These are phyloP conservation scores for Amanita exitialis DNA, from an alignment of 768 basidiomycete species.

Conservation along the genomic window DNA sequence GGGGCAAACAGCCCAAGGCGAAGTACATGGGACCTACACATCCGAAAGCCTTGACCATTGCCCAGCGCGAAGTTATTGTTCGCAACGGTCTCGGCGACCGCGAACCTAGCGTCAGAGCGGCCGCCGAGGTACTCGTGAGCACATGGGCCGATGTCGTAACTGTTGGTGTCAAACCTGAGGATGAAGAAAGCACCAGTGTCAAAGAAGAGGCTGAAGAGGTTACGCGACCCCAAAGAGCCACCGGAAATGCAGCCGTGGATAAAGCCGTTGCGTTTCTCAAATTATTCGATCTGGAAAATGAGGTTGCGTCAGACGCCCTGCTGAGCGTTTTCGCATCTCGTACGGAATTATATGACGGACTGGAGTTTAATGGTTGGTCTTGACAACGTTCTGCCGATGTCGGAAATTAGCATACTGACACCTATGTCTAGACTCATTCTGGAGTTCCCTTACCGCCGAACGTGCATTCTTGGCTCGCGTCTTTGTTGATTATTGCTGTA, in stretches of 20 bases:
- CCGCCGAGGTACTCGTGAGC: slow-evolving; percentile 61
- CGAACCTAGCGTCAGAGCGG: slow-evolving; percentile 60
- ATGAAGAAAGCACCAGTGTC: slow-evolving; percentile 15
- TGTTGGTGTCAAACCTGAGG: slow-evolving; percentile 25
- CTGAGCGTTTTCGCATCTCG: slow-evolving; percentile 59
- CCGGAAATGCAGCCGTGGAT: slow-evolving; percentile 13
- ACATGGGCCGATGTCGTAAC: slow-evolving; percentile 62
- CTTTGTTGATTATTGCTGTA: slow-evolving; percentile 69
- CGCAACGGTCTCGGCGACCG: slow-evolving; percentile 82
- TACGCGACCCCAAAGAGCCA: neutral
- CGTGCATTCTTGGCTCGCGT: slow-evolving; percentile 75
- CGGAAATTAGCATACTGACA: neutral
- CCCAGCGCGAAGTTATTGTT: slow-evolving; percentile 70
- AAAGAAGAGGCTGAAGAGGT: slow-evolving; percentile 12
- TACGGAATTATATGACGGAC: slow-evolving; percentile 51
- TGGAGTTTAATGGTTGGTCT: slow-evolving; percentile 60
- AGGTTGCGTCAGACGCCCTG: slow-evolving; percentile 67
- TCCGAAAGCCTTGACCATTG: slow-evolving; percentile 53
- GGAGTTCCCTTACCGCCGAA: slow-evolving; percentile 61
- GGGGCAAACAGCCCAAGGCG: neutral
- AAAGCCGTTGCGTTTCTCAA: slow-evolving; percentile 38
- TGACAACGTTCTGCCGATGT: neutral
- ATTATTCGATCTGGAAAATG: slow-evolving; percentile 54
- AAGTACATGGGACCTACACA: slow-evolving; percentile 43
- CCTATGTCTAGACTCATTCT: slow-evolving; percentile 50